Conservation (phyloP, 805 yeast genomes). For the Jamesozyma spencerorum region DNA sequence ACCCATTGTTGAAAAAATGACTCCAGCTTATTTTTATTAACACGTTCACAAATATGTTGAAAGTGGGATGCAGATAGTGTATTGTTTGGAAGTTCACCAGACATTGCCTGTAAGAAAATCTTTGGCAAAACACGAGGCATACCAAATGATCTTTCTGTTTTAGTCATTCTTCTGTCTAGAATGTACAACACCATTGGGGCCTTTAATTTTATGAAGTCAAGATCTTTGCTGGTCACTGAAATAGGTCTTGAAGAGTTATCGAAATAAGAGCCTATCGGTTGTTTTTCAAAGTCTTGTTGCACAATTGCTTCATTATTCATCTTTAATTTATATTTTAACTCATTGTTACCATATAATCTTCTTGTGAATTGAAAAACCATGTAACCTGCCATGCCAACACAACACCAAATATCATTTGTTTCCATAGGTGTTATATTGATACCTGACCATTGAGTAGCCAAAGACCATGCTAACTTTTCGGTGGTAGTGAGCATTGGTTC, state of each 20-base stretch:
- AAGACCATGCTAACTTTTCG: slow-evolving; percentile 53
- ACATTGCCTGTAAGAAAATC: slow-evolving; percentile 86
- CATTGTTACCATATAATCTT: slow-evolving; percentile 73
- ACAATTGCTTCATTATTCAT: slow-evolving; percentile 56
- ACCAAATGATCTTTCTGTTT: slow-evolving; percentile 91
- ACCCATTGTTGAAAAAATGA: slow-evolving; percentile 91
- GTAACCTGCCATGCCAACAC: slow-evolving; percentile 72
- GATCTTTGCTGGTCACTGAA: slow-evolving; percentile 33
- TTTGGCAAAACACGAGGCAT: slow-evolving; percentile 86
- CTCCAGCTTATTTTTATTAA: slow-evolving; percentile 76
- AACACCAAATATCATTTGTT: slow-evolving; percentile 80
- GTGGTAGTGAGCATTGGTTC: slow-evolving; percentile 73
- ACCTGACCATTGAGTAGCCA: slow-evolving; percentile 91
- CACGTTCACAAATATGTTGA: slow-evolving; percentile 90
- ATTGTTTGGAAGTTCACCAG: slow-evolving; percentile 79
- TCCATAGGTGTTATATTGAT: slow-evolving; percentile 76
- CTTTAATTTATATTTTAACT: slow-evolving; percentile 64
- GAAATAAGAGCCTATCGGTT: slow-evolving; percentile 70
- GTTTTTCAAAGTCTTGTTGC: slow-evolving; percentile 63
- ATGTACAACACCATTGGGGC: slow-evolving; percentile 81
- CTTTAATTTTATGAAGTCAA: slow-evolving; percentile 64
- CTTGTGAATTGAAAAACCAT: slow-evolving; percentile 70
- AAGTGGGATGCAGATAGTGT: slow-evolving; percentile 74
- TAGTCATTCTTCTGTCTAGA: slow-evolving; percentile 86
- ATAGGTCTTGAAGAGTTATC: slow-evolving; percentile 24